phyloP scores from a whole-genome alignment of 345 rosid species.

The Aegle marmelos region DNA sequence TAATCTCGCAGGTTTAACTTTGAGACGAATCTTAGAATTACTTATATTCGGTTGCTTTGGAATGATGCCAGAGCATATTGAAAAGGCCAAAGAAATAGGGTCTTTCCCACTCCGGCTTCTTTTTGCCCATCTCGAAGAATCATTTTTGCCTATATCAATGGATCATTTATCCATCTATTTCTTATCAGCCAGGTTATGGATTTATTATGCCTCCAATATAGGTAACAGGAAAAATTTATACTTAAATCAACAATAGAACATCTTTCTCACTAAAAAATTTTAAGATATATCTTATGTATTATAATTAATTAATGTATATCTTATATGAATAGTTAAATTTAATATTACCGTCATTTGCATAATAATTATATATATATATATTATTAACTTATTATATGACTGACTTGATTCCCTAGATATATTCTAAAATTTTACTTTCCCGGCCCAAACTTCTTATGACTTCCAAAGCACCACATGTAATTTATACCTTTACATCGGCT shows the following conservation, averaged over 20 bases:
- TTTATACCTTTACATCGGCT: too few relatives aligned
- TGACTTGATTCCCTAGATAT: too few relatives aligned
- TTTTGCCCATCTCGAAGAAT: background rate
- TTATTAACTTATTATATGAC: too few relatives aligned
- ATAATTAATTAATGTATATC: too few relatives aligned
- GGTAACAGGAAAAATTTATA: background rate
- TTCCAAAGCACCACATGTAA: background rate
- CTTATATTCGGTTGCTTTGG: constrained; percentile 8
- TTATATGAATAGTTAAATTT: too few relatives aligned
- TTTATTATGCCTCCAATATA: background rate
- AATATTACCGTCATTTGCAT: too few relatives aligned
- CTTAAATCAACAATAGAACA: background rate
- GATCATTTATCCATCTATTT: background rate
- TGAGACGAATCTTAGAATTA: constrained; percentile 15
- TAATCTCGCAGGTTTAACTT: background rate
- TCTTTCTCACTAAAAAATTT: too few relatives aligned
- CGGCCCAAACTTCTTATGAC: background rate
- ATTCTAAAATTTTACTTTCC: too few relatives aligned
- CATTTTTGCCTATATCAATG: background rate
- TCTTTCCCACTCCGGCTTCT: background rate
- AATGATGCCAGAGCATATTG: constrained; percentile 5
- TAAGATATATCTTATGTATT: too few relatives aligned
- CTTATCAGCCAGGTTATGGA: background rate
- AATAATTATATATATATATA: too few relatives aligned
- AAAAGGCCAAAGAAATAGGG: background rate